Base-by-base conservation (phyloP, 176 grass and related monocot genomes). In the Oryza brachyantha region DNA sequence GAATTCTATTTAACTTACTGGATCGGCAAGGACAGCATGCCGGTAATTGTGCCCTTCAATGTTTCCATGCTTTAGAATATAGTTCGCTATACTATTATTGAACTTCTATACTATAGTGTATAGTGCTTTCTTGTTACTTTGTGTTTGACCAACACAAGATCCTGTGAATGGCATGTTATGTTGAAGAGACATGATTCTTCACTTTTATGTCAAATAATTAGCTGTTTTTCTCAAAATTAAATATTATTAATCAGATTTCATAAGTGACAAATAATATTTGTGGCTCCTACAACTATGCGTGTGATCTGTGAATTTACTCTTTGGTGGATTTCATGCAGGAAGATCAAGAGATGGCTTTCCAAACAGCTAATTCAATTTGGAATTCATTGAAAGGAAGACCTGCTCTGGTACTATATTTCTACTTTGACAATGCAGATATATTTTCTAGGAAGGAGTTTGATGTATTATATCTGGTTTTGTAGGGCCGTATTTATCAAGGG, bases 401-500 rank as follows among this genome's bases (percentile, higher is more conserved):
- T 32, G 67, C 89, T 74, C 88, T 91, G 92, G 96, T 99, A 95
- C 16, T 73, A 40, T 65, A 84, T 78, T 79, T 50, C 22, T 66
- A 64, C 13, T 38, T 24, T 64, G 43, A 64, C 40, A 29, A 75
- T 63, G 24, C 50, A 0, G 35, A 62, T 17, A 66, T 8, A 62
- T 70, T 77, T 84, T 77, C 8, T 38, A 19, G 36, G 5, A 76
- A 64, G 50, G 76, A 69, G 32, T 82, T 85, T 85, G 36, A 60
- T 90, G 43, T 69, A 13, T 85, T 59, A 60, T 46, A 78, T 77
- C 14, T 55, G 66, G 54, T 85, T 42, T 61, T 95, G 64, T 74
- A 98, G 96, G 92, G 88, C n/a, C 71, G 81, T 82, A 89, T 99
- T 82, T 89, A 91, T 76, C 78, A 93, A 90, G 96, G 92, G 58